phyloP scores from a whole-genome alignment of 495 filamentous ascomycete genomes.

The Penicillium parvum region DNA sequence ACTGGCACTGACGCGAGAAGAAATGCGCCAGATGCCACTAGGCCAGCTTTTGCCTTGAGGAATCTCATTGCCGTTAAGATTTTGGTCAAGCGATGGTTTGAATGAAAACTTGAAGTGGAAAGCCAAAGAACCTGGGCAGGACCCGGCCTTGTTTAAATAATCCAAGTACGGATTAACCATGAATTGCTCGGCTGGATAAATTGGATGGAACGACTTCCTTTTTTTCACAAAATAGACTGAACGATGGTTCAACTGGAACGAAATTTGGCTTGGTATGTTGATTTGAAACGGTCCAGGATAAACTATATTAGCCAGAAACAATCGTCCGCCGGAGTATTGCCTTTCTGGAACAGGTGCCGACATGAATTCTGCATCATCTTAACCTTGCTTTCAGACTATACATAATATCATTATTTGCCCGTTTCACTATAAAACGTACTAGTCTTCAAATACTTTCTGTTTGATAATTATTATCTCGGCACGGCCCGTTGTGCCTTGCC shows the following conservation, averaged over 20 bases:
- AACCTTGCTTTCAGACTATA: constrained; percentile 1
- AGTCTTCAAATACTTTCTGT: not conserved
- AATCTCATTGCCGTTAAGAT: constrained; percentile 5
- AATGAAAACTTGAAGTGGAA: not conserved
- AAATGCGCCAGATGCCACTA: constrained; percentile 4
- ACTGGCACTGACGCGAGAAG: constrained; percentile 10
- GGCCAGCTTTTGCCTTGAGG: not conserved
- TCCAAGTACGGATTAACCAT: not conserved
- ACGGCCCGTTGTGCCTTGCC: not conserved
- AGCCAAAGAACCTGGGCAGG: not conserved
- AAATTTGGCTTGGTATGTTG: not conserved
- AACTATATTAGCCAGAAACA: constrained; percentile 8
- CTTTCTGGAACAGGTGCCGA: not conserved
- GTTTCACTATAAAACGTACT: constrained; percentile 9
- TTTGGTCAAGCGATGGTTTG: constrained; percentile 6
- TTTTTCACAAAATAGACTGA: not conserved
- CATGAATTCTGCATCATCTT: not conserved
- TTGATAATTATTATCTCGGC: not conserved
- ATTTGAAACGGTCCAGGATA: constrained; percentile 2
- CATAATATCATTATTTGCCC: not conserved
- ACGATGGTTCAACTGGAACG: not conserved
- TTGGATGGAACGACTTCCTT: not conserved
- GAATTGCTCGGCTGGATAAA: not conserved
- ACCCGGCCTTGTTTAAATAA: not conserved
- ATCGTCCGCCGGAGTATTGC: constrained; percentile 2